These are phyloP conservation scores for Tricladium varicosporioides DNA, from an alignment of 2,329 filamentous ascomycete genomes.

Conservation along the genomic window DNA sequence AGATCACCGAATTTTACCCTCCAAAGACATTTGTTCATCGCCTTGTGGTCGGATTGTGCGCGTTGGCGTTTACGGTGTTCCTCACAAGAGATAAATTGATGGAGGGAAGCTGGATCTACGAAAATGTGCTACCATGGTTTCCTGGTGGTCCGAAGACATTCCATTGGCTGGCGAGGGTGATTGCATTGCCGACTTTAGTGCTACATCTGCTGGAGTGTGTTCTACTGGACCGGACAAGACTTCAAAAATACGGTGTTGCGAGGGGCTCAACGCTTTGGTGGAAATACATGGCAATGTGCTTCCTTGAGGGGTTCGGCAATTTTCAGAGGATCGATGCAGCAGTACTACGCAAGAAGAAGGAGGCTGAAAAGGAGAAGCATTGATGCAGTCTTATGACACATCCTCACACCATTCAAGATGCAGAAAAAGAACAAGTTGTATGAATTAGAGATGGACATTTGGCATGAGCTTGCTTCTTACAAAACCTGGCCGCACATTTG, in stretches of 20 bases:
- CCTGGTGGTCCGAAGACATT: constrained; percentile 59
- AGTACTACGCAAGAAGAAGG: constrained; percentile 43
- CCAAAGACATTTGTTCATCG: constrained; percentile 40
- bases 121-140: constrained; percentile 47
- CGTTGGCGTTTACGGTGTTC: constrained; percentile 53
- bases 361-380: constrained; percentile 43
- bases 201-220: constrained; percentile 67
- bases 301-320: constrained; percentile 52
- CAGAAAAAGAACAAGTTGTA: no score
- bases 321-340: constrained; percentile 51
- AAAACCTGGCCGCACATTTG: no score
- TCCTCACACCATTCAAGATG: no score
- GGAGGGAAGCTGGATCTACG: constrained; percentile 50
- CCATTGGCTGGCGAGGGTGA: constrained; percentile 54
- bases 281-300: constrained; percentile 51
- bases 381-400: constrained; percentile 21
- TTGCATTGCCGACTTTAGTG: constrained; percentile 57
- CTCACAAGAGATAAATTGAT: constrained; percentile 49
- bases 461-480: no score
- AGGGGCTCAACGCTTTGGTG: constrained; percentile 47
- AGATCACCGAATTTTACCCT: constrained; percentile 40
- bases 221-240: constrained; percentile 47
- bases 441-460: no score
- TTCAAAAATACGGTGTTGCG: constrained; percentile 48
- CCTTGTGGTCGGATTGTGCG: constrained; percentile 52